Conservation (phyloP, 768 basidiomycete species). For the Trichaptum fuscoviolaceum region DNA sequence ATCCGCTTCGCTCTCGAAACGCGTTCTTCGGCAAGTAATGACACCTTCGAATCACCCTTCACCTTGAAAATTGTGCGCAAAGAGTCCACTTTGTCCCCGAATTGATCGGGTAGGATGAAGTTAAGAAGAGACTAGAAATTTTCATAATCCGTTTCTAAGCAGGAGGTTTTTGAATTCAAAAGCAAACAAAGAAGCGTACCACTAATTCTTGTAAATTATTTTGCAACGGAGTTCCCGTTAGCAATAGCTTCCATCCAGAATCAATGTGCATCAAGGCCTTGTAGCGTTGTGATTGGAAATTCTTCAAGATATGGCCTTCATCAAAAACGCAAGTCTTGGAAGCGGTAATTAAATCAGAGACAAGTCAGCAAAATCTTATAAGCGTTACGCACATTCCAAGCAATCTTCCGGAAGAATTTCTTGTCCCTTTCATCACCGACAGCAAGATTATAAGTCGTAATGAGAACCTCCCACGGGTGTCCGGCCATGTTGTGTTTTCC, state of each 20-base stretch:
- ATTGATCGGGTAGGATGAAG: conserved; percentile 92
- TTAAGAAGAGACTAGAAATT: conserved; percentile 82
- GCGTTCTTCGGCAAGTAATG: conserved; percentile 86
- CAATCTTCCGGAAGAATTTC: conserved; percentile 86
- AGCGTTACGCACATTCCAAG: conserved; percentile 76
- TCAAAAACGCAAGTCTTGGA: conserved; percentile 87
- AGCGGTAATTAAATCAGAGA: background rate
- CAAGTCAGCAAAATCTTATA: background rate
- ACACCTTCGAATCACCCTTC: conserved; percentile 85
- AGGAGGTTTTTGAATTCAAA: background rate
- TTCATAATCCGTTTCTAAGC: conserved; percentile 1
- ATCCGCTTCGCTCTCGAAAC: conserved; percentile 96
- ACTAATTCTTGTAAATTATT: conserved; percentile 89
- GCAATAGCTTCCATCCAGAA: conserved; percentile 83
- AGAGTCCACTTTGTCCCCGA: conserved; percentile 68
- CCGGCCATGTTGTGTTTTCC: conserved; percentile 36
- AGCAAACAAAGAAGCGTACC: conserved; percentile 39
- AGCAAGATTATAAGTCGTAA: conserved; percentile 95
- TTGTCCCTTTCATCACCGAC: conserved; percentile 83
- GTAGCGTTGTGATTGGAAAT: conserved; percentile 96
- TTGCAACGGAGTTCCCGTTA: conserved; percentile 94
- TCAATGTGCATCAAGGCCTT: conserved; percentile 80
- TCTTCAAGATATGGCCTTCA: conserved; percentile 96
- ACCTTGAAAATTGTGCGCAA: conserved; percentile 96
- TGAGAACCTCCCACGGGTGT: conserved; percentile 84